These are phyloP conservation scores for Ustilago cynodontis DNA, from an alignment of 1,284 basidiomycete genomes.

Conservation along the genomic window DNA sequence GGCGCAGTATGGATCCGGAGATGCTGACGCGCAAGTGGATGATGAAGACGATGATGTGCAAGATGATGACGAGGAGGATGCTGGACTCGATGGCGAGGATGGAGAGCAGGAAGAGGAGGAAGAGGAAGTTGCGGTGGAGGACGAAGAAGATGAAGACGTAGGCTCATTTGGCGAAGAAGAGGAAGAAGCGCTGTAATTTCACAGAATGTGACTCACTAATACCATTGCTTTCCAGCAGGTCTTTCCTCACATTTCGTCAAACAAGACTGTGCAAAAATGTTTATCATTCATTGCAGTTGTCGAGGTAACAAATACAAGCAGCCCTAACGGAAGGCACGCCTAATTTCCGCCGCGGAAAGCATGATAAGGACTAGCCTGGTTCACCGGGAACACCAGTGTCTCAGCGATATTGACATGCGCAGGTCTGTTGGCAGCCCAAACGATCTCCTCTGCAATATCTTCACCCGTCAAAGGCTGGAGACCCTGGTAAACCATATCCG, in stretches of 20 bases:
- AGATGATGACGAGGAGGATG: slow-evolving; percentile 13
- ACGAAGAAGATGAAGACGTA: slow-evolving; percentile 25
- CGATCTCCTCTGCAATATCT: slow-evolving; percentile 87
- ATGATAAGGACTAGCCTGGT: slow-evolving; percentile 66
- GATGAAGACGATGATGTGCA: neutral
- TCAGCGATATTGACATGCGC: slow-evolving; percentile 68
- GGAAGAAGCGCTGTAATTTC: neutral
- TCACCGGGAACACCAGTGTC: slow-evolving; percentile 60
- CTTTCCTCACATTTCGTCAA: neutral
- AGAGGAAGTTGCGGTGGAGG: slow-evolving; percentile 3
- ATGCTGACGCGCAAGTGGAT: slow-evolving; percentile 2
- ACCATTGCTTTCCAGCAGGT: neutral
- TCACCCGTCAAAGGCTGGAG: slow-evolving; percentile 63
- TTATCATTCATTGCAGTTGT: neutral
- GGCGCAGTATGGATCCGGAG: slow-evolving; percentile 16
- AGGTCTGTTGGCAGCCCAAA: slow-evolving; percentile 86
- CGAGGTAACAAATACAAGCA: too few relatives aligned
- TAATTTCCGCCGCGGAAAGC: slow-evolving; percentile 41
- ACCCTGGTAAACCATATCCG: slow-evolving; percentile 66
- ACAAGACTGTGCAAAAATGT: neutral
- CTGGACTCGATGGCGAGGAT: slow-evolving; percentile 6
- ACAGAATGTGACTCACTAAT: neutral
- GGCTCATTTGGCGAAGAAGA: slow-evolving; percentile 26
- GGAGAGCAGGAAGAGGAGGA: slow-evolving; percentile 6
- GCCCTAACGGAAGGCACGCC: neutral